These are phyloP conservation scores for Abelmoschus esculentus DNA, from an alignment of 345 rosid genomes.

Conservation along the genomic window DNA sequence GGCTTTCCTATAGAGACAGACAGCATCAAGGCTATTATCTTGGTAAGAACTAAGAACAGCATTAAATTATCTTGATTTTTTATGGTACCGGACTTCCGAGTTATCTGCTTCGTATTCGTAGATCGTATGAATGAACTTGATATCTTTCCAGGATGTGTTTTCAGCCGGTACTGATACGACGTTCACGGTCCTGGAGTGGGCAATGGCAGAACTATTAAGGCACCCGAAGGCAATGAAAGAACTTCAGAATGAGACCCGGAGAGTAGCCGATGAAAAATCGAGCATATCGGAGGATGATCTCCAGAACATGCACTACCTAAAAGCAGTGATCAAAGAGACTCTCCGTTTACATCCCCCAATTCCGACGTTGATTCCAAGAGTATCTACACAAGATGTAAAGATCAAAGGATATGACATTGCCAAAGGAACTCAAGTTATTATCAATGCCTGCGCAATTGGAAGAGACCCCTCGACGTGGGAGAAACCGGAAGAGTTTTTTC, in stretches of 20 bases:
- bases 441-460: conserved; percentile 33
- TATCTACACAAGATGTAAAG: conserved; percentile 16
- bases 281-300: conserved; percentile 25
- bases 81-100: too few relatives aligned
- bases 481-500: conserved; percentile 22
- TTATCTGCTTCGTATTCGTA: too few relatives aligned
- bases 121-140: too few relatives aligned
- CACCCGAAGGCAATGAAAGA: neutral
- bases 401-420: conserved; percentile 18
- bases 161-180: too few relatives aligned
- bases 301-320: conserved; percentile 22
- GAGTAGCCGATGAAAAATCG: neutral
- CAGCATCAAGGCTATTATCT: conserved; percentile 33
- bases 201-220: too few relatives aligned
- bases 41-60: conserved; percentile 24
- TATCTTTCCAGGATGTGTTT: too few relatives aligned
- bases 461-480: conserved; percentile 29
- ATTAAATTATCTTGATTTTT: too few relatives aligned
- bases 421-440: conserved; percentile 20
- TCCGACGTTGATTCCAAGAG: conserved; percentile 28
- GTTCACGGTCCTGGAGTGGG: too few relatives aligned
- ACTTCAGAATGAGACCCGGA: conserved; percentile 17
- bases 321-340: conserved; percentile 32
- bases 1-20: conserved; percentile 24
- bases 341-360: conserved; percentile 37